Evolutionary conservation across 768 basidiomycete genomes (phyloP).

Genomic region (Suillus americanus): DNA sequence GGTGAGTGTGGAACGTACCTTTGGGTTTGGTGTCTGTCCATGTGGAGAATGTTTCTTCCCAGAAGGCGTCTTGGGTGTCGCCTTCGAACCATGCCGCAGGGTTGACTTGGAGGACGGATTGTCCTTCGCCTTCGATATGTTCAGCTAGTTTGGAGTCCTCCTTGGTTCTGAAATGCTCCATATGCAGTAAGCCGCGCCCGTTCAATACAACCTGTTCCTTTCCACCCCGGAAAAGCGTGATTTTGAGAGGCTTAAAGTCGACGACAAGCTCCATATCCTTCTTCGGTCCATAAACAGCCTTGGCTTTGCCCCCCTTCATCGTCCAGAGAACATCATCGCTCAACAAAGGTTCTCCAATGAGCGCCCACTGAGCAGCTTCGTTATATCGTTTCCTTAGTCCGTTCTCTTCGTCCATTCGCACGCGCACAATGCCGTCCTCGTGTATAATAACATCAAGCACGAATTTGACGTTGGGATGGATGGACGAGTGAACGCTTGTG

Average conservation of each 20-base stretch:
- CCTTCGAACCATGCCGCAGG: slow-evolving; percentile 85
- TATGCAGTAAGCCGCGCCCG: slow-evolving; percentile 85
- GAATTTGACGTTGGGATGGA: slow-evolving; percentile 86
- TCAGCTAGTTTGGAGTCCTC: slow-evolving; percentile 39
- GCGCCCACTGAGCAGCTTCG: slow-evolving; percentile 88
- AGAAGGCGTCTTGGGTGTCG: slow-evolving; percentile 76
- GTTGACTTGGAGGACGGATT: slow-evolving; percentile 55
- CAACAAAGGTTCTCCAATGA: slow-evolving; percentile 69
- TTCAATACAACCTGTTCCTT: slow-evolving; percentile 88
- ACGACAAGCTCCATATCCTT: slow-evolving; percentile 68
- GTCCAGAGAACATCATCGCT: slow-evolving; percentile 64
- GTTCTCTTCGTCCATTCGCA: slow-evolving; percentile 87
- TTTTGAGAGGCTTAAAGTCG: slow-evolving; percentile 70
- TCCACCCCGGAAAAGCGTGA: slow-evolving; percentile 71
- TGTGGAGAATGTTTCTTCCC: slow-evolving; percentile 84
- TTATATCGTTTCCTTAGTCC: slow-evolving; percentile 85
- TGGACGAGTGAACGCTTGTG: slow-evolving; percentile 72
- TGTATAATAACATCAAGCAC: slow-evolving; percentile 81
- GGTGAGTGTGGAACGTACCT: slow-evolving; percentile 46
- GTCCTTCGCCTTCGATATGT: slow-evolving; percentile 36
- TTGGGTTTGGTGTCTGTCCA: slow-evolving; percentile 97
- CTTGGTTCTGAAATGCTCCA: slow-evolving; percentile 94
- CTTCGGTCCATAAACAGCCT: slow-evolving; percentile 63
- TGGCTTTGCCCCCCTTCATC: slow-evolving; percentile 60
- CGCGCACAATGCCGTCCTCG: slow-evolving; percentile 84